Conservation (phyloP, 176 grass and related monocot species). For the Calamus simplicifolius region DNA sequence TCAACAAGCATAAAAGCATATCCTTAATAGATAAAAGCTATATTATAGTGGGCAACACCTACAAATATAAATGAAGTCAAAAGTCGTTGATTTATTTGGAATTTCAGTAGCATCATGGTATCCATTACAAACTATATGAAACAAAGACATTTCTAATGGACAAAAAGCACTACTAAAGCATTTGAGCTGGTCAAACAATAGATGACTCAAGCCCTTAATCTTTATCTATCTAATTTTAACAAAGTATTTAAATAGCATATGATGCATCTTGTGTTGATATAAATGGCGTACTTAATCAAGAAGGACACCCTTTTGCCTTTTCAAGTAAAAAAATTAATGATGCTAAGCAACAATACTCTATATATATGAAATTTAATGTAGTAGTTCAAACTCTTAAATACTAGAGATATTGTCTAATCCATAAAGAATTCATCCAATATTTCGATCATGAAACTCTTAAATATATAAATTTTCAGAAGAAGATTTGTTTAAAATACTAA, state of each 20-base stretch:
- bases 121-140: background rate
- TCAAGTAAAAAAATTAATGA: background rate
- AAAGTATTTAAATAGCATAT: background rate
- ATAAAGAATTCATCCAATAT: background rate
- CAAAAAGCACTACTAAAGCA: no score
- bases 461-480: background rate
- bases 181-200: background rate
- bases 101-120: background rate
- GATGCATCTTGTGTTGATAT: background rate
- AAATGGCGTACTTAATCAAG: background rate
- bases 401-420: background rate
- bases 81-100: background rate
- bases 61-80: background rate
- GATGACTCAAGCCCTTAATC: background rate
- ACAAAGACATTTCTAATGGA: no score
- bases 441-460: background rate
- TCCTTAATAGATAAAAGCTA: background rate
- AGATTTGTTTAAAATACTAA: background rate
- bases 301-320: background rate
- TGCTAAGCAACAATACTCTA: background rate
- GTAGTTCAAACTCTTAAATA: background rate
- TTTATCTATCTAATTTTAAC: background rate
- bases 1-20: background rate
- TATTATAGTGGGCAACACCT: background rate
- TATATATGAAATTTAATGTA: background rate